Evolutionary conservation across 345 rosid species (phyloP).

Genomic region (Jatropha curcas): DNA sequence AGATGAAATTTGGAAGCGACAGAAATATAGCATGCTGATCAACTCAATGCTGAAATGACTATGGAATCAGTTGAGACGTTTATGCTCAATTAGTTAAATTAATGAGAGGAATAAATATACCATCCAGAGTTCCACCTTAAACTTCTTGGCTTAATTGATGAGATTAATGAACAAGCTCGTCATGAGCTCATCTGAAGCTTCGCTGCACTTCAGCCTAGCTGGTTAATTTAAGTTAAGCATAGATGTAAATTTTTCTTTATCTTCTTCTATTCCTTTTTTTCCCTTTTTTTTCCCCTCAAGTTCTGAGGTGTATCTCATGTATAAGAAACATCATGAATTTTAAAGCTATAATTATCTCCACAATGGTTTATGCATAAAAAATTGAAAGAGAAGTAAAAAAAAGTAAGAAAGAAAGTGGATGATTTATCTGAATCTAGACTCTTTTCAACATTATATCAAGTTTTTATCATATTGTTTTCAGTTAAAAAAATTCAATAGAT

Average conservation of each 20-base stretch:
- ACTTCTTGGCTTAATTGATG: background rate
- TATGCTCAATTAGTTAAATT: conserved; percentile 4
- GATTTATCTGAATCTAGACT: background rate
- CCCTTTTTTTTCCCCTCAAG: background rate
- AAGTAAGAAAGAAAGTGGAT: background rate
- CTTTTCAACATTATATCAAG: background rate
- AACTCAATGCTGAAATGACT: background rate
- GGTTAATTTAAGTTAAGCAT: background rate
- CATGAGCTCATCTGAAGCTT: background rate
- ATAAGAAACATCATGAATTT: background rate
- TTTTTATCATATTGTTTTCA: background rate
- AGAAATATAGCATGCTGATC: background rate
- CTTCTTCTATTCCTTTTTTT: no score
- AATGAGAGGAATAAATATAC: background rate
- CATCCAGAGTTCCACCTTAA: background rate
- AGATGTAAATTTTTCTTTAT: no score
- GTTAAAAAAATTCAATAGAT: background rate
- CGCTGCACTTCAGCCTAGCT: background rate
- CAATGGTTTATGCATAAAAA: background rate
- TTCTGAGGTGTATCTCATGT: background rate
- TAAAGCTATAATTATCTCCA: background rate
- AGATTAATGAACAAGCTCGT: background rate
- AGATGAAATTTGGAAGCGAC: background rate
- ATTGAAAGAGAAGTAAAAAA: no score
- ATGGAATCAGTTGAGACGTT: background rate